Evolutionary conservation across 2,329 filamentous ascomycete species (phyloP), one percentile per base, ranked within the genome.

Genomic region (Dothideomycetes sp.): DNA sequence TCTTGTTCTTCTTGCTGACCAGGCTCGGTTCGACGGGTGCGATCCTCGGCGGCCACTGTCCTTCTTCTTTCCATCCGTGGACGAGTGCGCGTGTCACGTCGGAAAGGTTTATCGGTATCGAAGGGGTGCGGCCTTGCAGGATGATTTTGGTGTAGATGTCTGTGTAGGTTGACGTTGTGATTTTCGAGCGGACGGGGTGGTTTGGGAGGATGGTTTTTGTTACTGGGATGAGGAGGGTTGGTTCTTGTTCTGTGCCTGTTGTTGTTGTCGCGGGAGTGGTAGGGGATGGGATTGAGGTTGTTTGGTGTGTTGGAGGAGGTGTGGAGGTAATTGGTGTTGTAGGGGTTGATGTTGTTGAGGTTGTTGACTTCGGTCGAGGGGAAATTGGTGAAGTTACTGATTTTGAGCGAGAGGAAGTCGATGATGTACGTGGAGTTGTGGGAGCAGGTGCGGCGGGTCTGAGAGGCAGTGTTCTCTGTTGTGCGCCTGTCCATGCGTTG

Each of bases 91-190:
- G 74, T 16, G 84, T 77, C 65, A 95, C 80, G 52, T 94, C 85
- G 20, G 73, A 67, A 1, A 96, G 73, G 52, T 94, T 95, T 54
- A 95, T 82, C 3, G 89, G 89, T 12, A 93, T 84, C 1, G 82
- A 81, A 0, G 89, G 89, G 3, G 86, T 84, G 48, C 91, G 74
- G 25, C 72, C 75, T 53, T 89, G 80, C 1, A 87, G 60, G 29
- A 95, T 79, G 36, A 94, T 82, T 63, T 94, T 94, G 56, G 83
- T 82, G 67, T 94, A 95, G 43, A 96, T 84, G 33, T 82, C 83
- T 0, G 79, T 67, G 60, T 95, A 94, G 41, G 82, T 73, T 12
- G 73, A 64, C 0, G 84, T 77, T 0, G 71, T 80, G 52, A 95
- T 91, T 22, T 78, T 81, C 20, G 78, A 73, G 42, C 88, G 82